Conservation (phyloP, 2,329 filamentous ascomycete species). For the Gaeumannomyces sp. region DNA sequence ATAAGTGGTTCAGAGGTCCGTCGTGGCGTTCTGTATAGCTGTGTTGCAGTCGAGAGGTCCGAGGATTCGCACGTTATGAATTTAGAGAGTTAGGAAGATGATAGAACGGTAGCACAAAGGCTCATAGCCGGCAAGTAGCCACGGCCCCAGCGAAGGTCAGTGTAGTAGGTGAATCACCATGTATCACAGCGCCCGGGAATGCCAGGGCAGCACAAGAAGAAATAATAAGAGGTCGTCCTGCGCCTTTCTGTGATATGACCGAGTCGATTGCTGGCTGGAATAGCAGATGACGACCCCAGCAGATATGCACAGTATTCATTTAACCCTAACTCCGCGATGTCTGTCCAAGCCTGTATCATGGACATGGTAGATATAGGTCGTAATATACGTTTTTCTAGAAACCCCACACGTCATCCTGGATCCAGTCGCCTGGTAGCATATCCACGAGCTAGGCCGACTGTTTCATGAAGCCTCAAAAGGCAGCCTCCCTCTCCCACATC, state of each 20-base stretch:
- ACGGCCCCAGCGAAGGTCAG: not conserved
- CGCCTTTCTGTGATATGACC: not conserved
- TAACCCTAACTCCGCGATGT: not conserved
- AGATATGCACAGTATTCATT: not conserved
- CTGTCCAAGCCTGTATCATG: not conserved
- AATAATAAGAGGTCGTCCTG: not conserved
- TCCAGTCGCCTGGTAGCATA: not conserved
- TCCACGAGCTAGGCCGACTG: not conserved
- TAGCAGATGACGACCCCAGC: not conserved
- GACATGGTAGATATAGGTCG: not conserved
- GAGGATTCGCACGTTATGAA: not conserved
- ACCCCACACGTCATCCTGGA: not conserved
- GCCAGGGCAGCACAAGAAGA: not conserved
- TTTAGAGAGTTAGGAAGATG: not conserved
- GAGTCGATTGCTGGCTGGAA: not conserved
- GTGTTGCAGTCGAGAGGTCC: not conserved
- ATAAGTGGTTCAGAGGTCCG: not conserved
- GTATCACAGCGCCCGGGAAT: not conserved
- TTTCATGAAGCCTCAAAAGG: not conserved
- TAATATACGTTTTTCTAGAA: not conserved
- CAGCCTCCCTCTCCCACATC: not conserved
- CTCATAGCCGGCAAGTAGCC: not conserved
- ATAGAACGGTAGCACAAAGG: not conserved
- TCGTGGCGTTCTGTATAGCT: not conserved
- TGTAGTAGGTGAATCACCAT: not conserved